These are phyloP conservation scores for Phaffia rhodozyma DNA, from an alignment of 1,284 basidiomycete genomes.

Conservation along the genomic window DNA sequence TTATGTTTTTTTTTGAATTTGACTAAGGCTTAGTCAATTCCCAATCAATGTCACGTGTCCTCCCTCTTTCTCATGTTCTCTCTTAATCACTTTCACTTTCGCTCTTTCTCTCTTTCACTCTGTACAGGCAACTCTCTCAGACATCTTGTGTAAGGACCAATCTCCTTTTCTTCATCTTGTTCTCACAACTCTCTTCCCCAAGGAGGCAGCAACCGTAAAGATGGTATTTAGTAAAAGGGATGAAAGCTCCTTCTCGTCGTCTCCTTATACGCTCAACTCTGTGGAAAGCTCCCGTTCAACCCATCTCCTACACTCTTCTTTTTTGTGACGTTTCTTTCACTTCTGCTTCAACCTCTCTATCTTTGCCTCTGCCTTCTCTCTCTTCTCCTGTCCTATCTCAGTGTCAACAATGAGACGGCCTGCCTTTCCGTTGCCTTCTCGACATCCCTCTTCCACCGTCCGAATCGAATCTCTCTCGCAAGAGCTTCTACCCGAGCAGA, in stretches of 20 bases:
- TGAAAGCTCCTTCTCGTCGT: background rate
- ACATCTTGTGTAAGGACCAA: too few species aligned
- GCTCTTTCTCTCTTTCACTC: too few species aligned
- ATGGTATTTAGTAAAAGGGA: background rate
- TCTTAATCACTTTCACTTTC: too few species aligned
- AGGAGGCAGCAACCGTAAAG: background rate
- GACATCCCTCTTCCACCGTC: background rate
- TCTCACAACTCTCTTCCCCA: too few species aligned
- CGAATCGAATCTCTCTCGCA: too few species aligned
- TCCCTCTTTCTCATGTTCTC: too few species aligned
- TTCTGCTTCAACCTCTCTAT: constrained; percentile 9
- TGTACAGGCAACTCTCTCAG: too few species aligned
- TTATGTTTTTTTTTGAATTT: too few species aligned
- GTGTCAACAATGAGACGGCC: background rate
- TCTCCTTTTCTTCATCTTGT: too few species aligned
- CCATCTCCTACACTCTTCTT: background rate
- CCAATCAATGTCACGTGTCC: too few species aligned
- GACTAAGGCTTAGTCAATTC: too few species aligned
- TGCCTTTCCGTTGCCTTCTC: background rate
- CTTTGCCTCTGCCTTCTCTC: background rate
- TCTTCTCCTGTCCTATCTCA: background rate
- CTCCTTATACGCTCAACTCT: background rate
- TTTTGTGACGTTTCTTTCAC: background rate
- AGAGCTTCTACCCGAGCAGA: background rate
- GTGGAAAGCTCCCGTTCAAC: background rate